Evolutionary conservation across 2,329 filamentous ascomycete genomes (phyloP).

Genomic region (Ilyonectria robusta): DNA sequence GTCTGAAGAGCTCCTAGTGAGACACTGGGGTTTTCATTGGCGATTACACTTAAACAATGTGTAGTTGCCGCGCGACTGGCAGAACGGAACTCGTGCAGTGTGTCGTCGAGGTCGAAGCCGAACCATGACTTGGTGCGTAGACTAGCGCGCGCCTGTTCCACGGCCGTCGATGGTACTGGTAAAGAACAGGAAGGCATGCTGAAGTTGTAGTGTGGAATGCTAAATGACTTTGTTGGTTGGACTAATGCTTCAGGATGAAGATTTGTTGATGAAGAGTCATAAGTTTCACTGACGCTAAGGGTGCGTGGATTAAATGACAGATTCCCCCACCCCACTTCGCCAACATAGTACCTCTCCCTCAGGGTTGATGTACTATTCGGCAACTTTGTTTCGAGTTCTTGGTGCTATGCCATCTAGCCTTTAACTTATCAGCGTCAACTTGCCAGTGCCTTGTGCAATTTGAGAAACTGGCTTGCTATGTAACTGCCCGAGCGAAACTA

Average conservation of each 20-base stretch:
- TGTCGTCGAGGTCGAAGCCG: constrained; percentile 65
- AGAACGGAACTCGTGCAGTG: constrained; percentile 61
- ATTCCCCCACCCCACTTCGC: no score
- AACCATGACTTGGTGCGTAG: constrained; percentile 53
- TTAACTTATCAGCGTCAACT: no score
- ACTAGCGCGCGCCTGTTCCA: background rate
- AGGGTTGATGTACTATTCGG: no score
- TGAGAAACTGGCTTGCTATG: no score
- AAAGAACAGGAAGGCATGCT: background rate
- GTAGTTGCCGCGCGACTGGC: constrained; percentile 55
- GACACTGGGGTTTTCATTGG: constrained; percentile 6
- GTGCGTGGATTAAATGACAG: no score
- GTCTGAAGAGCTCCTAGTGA: constrained; percentile 34
- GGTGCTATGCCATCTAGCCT: no score
- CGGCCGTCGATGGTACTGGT: rapidly evolving
- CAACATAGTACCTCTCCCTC: no score
- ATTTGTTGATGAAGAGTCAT: background rate
- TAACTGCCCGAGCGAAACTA: no score
- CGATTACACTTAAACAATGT: constrained; percentile 51
- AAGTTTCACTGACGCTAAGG: background rate
- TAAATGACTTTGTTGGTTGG: constrained; percentile 26
- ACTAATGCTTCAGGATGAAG: constrained; percentile 3
- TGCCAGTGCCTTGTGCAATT: no score
- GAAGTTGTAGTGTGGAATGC: background rate
- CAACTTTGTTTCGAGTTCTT: no score